Evolutionary conservation across 352 stramenopile species (phyloP).

Genomic region (Phytophthora pistaciae): DNA sequence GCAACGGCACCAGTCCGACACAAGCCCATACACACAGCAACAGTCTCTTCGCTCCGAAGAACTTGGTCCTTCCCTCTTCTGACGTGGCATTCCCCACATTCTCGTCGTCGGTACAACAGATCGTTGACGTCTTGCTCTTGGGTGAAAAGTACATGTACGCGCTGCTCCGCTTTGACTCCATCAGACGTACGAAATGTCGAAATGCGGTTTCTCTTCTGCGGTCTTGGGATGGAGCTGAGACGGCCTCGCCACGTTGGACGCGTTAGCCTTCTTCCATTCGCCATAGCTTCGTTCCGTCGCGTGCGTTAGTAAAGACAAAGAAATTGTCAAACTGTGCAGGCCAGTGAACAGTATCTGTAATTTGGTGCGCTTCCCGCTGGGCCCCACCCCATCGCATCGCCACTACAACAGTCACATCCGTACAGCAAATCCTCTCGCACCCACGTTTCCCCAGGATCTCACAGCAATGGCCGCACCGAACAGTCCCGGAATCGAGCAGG

Average conservation of each 20-base stretch:
- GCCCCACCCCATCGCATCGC: not conserved
- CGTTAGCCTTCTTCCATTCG: too few relatives aligned
- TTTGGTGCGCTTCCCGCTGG: not conserved
- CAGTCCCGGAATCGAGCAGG: conserved; percentile 64
- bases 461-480: conserved; percentile 41
- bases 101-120: too few relatives aligned
- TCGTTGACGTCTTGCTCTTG: too few relatives aligned
- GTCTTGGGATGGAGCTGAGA: too few relatives aligned
- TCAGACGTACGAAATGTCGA: too few relatives aligned
- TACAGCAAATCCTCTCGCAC: not conserved
- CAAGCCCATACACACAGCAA: not conserved
- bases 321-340: not conserved
- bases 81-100: too few relatives aligned
- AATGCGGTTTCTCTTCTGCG: too few relatives aligned
- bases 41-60: not conserved
- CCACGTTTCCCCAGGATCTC: conserved; percentile 2
- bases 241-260: too few relatives aligned
- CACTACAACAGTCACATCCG: not conserved
- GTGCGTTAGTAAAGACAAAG: not conserved
- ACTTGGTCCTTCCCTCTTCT: too few relatives aligned
- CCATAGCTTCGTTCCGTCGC: too few relatives aligned
- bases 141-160: too few relatives aligned
- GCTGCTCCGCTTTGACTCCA: too few relatives aligned
- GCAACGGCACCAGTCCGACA: not conserved
- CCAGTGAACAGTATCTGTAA: not conserved